phyloP scores from a whole-genome alignment of 306 rosid species.

The Cicer arietinum region DNA sequence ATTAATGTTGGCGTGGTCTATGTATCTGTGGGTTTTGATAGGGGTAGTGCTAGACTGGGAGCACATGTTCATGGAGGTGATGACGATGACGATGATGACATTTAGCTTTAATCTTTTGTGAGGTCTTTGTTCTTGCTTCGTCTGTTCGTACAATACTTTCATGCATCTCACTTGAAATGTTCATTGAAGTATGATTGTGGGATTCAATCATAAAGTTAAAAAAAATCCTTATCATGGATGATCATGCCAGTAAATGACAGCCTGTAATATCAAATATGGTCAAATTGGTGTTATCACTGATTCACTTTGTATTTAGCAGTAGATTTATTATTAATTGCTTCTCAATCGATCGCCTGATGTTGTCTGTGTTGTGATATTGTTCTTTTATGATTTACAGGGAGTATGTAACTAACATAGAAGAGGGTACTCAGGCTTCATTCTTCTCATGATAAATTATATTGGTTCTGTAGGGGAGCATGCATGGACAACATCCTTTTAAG shows the following conservation, averaged over 20 bases:
- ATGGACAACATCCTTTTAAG: conserved; percentile 38
- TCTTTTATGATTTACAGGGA: conserved; percentile 61
- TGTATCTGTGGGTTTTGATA: conserved; percentile 30
- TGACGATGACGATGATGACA: not conserved
- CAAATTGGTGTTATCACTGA: not conserved
- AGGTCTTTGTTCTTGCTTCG: conserved; percentile 5
- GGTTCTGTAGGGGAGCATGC: conserved; percentile 41
- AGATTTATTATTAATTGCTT: conserved; percentile 46
- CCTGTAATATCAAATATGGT: conserved; percentile 25
- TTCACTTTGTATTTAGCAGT: conserved; percentile 25
- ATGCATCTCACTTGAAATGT: conserved; percentile 17
- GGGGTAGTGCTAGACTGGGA: conserved; percentile 27
- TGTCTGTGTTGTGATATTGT: conserved; percentile 34
- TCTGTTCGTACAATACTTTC: conserved; percentile 19
- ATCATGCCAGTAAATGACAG: conserved; percentile 23
- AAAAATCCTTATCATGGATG: conserved; percentile 20
- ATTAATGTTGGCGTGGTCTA: conserved; percentile 33
- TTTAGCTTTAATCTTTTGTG: not conserved
- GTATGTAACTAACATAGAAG: conserved; percentile 61
- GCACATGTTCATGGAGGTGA: conserved; percentile 28
- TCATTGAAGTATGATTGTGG: conserved; percentile 11
- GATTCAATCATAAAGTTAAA: conserved; percentile 28
- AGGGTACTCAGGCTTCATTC: conserved; percentile 32
- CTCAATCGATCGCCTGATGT: not conserved
- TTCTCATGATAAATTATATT: conserved; percentile 39